Evolutionary conservation across 1,284 basidiomycete species (phyloP), one percentile per base, ranked within the genome.

Genomic region (Porogramme epimiltina): DNA sequence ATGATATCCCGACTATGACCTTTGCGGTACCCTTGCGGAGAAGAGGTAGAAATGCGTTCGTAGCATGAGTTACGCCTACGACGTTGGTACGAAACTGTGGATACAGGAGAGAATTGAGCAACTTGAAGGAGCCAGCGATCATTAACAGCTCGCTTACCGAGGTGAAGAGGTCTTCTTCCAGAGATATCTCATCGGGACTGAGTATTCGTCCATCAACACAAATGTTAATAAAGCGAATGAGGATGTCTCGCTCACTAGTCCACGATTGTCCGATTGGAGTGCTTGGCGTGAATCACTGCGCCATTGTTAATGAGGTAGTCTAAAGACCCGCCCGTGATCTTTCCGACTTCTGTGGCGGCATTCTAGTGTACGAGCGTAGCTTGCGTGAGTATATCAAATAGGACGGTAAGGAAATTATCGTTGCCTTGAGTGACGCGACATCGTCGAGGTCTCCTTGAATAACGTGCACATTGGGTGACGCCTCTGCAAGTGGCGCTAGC

Each of bases 1-100:
- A 67, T 50, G 61, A 64, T 51, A 76, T 45, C 16, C 64, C 58
- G 54, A 75, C 56, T 31, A 76, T 68, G 54, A 72, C 75, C 62
- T 76, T 76, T 22, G 56, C 43, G 5, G 59, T 24, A 10, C 74
- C 69, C 15, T 63, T 64, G 25, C 62, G 63, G 24, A 78, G 62
- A 34, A 77, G 68, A 16, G 74, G 28, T 31, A 31, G 28, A 13
- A 31, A 31, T 31, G 28, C 28, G 28, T 31, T 31, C 8, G 13
- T 31, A 13, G 68, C 67, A 53, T 69, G 66, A 3, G 73, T 61
- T 16, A 66, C 60, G 19, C 73, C 72, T 40, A 74, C 47, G 45
- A 71, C 68, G 55, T 77, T 77, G 40, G 66, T 52, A 28, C 67
- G 55, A 59, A 69, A 65, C 65, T 66, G 45, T 23, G 28, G 19